These are phyloP conservation scores for Capniomyces stellatus DNA, from an alignment of 371 early-diverging fungal species.

Conservation along the genomic window DNA sequence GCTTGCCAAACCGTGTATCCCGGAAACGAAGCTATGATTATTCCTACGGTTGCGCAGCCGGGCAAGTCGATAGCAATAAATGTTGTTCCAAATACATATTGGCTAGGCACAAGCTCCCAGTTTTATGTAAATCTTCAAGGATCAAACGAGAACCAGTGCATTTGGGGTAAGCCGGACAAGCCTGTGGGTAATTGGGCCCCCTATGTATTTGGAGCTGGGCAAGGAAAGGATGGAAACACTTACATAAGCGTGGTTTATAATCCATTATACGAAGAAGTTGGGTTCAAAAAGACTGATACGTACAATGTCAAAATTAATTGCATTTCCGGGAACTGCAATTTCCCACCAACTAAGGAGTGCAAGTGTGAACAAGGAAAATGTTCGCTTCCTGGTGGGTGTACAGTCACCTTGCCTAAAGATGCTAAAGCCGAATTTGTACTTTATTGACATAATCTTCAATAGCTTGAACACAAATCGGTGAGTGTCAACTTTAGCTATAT, in stretches of 20 bases:
- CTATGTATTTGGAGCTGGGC: conserved; percentile 25
- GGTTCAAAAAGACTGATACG: conserved; percentile 9
- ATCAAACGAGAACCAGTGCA: conserved; percentile 15
- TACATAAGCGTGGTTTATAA: conserved; percentile 24
- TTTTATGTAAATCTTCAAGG: conserved; percentile 24
- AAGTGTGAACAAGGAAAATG: conserved; percentile 20
- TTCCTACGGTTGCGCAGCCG: conserved; percentile 22
- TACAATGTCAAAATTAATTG: conserved; percentile 24
- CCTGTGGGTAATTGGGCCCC: conserved; percentile 27
- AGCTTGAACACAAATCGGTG: not conserved
- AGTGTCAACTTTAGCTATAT: not conserved
- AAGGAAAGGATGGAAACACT: conserved; percentile 21
- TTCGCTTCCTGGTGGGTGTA: conserved; percentile 22
- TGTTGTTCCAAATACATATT: conserved; percentile 20
- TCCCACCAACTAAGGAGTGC: conserved; percentile 23
- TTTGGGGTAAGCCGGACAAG: conserved; percentile 18
- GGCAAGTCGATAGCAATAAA: conserved; percentile 11
- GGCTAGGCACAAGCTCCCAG: conserved; percentile 25
- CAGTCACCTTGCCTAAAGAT: conserved; percentile 13
- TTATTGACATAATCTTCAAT: conserved; percentile 8
- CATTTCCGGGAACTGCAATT: conserved; percentile 15
- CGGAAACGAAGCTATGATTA: conserved; percentile 28
- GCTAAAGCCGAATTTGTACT: conserved; percentile 17
- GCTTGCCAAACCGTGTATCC: conserved; percentile 30
- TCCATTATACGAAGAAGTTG: conserved; percentile 16